Conservation (phyloP, 495 filamentous ascomycete species). For the Annulohypoxylon moriforme region DNA sequence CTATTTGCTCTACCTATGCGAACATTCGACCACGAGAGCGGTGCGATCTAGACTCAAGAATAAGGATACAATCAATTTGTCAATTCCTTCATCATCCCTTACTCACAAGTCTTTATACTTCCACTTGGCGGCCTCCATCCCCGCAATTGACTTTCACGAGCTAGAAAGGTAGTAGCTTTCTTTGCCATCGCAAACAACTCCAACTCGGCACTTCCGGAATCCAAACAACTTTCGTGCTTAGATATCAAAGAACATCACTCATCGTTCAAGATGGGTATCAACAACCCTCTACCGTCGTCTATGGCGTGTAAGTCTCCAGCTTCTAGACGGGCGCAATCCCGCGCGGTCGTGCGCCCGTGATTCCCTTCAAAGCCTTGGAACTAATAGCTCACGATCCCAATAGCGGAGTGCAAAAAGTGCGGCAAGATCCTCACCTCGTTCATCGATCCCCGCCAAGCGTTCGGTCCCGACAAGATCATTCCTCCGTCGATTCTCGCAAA, state of each 20-base stretch:
- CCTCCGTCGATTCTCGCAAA: constrained; percentile 88
- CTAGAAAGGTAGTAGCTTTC: constrained; percentile 15
- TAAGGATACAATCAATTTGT: not conserved
- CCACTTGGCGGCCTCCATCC: constrained; percentile 12
- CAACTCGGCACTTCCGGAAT: constrained; percentile 33
- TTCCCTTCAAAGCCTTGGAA: not conserved
- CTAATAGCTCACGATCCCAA: constrained; percentile 28
- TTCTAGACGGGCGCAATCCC: constrained; percentile 16
- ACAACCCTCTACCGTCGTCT: constrained; percentile 69
- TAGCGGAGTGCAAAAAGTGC: constrained; percentile 90
- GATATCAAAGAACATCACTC: constrained; percentile 21
- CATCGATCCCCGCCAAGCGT: constrained; percentile 91
- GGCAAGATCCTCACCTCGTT: constrained; percentile 95
- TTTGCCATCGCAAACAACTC: constrained; percentile 15
- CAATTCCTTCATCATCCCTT: not conserved
- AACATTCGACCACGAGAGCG: constrained; percentile 1
- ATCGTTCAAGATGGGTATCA: constrained; percentile 61
- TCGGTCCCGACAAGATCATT: constrained; percentile 97
- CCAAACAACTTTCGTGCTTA: not conserved
- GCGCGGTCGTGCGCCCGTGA: not conserved
- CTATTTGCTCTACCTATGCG: not conserved
- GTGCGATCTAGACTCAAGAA: constrained; percentile 5
- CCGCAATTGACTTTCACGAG: constrained; percentile 32
- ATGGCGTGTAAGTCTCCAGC: constrained; percentile 64
- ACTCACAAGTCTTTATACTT: not conserved